A percentile compares a stretch with the other conserved stretches of the same genome.
Evolutionary conservation across 148 eudicot species (phyloP).

Genomic region (Silene conica): DNA sequence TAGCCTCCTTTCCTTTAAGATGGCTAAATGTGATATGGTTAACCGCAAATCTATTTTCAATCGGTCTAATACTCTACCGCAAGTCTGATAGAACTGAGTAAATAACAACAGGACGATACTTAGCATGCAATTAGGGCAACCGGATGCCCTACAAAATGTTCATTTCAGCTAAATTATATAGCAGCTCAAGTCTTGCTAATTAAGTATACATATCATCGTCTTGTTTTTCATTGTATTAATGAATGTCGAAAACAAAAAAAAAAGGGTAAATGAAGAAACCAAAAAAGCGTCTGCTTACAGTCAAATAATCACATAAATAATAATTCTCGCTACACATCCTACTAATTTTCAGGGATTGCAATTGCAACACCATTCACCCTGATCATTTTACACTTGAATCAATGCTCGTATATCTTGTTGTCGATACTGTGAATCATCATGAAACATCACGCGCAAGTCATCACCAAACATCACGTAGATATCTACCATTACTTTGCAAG

Average conservation of each 20-base stretch:
- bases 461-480: conserved; percentile 91
- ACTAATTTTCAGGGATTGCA: conserved; percentile 16
- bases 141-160: neutral
- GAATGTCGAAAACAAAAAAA: neutral
- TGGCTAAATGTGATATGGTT: too few relatives aligned
- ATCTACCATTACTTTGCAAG: conserved; percentile 72
- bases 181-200: neutral
- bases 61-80: too few relatives aligned
- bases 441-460: neutral
- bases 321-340: conserved; percentile 19
- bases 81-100: too few relatives aligned
- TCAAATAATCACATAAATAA: conserved; percentile 27
- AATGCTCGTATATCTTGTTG: neutral
- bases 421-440: neutral
- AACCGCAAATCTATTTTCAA: too few relatives aligned
- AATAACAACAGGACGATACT: too few relatives aligned
- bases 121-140: too few relatives aligned
- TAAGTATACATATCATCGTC: conserved; percentile 15
- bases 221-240: conserved; percentile 16
- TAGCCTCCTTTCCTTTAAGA: too few relatives aligned
- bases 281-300: conserved; percentile 15
- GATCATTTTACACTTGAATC: neutral
- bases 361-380: conserved; percentile 6
- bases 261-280: neutral
- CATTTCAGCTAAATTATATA: conserved; percentile 5